Evolutionary conservation across 169 alveolate species (phyloP).

Genomic region (Amoebophrya sp.): DNA sequence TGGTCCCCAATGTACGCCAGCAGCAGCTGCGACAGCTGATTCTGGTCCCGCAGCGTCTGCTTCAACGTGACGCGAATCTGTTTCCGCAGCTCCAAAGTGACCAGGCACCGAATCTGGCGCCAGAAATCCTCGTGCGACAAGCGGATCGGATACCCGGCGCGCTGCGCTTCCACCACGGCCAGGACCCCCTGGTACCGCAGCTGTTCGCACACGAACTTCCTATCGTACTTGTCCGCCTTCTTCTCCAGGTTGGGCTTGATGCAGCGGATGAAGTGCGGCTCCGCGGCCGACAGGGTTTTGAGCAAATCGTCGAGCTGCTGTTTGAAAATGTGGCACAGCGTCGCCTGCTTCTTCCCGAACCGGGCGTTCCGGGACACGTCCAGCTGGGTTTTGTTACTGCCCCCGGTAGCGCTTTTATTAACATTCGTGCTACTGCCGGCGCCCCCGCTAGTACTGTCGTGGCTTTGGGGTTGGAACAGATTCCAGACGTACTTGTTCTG

Average conservation of each 20-base stretch:
- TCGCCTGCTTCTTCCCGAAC: conserved; percentile 20
- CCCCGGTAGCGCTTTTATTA: too few relatives aligned
- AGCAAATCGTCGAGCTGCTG: conserved; percentile 23
- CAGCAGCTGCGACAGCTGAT: not conserved
- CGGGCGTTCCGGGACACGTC: not conserved
- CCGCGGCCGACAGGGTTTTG: conserved; percentile 11
- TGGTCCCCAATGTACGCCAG: not conserved
- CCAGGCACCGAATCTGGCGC: conserved; percentile 10
- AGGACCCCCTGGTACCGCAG: conserved; percentile 60
- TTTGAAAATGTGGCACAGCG: conserved; percentile 15
- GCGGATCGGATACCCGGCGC: conserved; percentile 86
- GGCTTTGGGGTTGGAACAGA: not conserved
- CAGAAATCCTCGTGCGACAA: conserved; percentile 71
- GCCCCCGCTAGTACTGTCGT: too few relatives aligned
- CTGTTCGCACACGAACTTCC: conserved; percentile 64
- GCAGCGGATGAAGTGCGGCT: conserved; percentile 75
- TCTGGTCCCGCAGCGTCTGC: conserved; percentile 20
- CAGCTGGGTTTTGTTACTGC: not conserved
- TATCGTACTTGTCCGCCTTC: conserved; percentile 65
- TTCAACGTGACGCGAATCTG: not conserved
- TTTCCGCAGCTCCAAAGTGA: not conserved
- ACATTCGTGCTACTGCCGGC: too few relatives aligned
- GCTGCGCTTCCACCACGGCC: conserved; percentile 63
- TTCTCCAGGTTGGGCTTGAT: conserved; percentile 80
- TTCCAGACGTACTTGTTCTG: not conserved